phyloP scores from a whole-genome alignment of 2,329 filamentous ascomycete genomes.

The Nannizzia gypsea region DNA sequence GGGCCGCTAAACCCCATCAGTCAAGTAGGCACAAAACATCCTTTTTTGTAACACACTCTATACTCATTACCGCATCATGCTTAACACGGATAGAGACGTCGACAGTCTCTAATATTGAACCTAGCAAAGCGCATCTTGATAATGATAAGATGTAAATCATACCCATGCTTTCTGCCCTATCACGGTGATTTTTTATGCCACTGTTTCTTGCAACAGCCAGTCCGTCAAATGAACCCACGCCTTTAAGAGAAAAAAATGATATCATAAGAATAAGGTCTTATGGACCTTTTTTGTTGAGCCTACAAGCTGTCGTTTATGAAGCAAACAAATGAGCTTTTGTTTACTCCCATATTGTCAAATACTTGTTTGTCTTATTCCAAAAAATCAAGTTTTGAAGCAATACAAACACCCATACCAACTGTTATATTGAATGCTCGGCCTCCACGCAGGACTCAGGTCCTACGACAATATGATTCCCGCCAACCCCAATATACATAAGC shows the following conservation, averaged over 20 bases:
- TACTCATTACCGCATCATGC: not conserved
- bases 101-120: not conserved
- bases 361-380: not conserved
- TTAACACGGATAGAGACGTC: not conserved
- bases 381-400: conserved; percentile 1
- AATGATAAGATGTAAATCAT: not conserved
- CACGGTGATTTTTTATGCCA: not conserved
- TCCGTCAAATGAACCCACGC: not conserved
- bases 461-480: not conserved
- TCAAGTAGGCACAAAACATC: no score
- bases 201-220: not conserved
- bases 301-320: not conserved
- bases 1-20: no score
- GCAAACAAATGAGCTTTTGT: not conserved
- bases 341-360: no score
- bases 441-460: conserved; percentile 1
- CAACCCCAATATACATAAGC: not conserved
- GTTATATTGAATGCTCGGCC: not conserved
- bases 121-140: not conserved
- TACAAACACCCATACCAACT: not conserved
- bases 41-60: not conserved
- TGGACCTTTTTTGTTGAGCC: not conserved
- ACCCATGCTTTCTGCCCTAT: not conserved
- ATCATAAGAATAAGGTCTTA: not conserved
- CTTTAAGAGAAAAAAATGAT: no score